Conservation (phyloP, 495 filamentous ascomycete genomes). For the Neurospora sp. region DNA sequence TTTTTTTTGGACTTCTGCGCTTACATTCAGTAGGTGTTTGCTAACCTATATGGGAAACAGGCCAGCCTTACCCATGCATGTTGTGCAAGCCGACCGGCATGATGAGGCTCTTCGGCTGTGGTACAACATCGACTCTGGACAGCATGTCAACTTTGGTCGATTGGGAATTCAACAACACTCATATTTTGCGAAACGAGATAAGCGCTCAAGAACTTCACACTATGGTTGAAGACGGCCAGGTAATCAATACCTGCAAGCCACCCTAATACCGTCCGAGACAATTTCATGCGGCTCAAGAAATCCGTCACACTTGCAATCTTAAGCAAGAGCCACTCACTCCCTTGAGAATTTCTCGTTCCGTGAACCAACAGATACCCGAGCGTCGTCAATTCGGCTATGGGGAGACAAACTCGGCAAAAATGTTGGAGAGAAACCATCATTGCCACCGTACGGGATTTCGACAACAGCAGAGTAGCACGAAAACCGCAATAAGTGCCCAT, state of each 20-base stretch:
- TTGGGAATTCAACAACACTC: not conserved
- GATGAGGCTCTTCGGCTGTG: not conserved
- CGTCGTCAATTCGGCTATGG: not conserved
- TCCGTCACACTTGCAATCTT: not conserved
- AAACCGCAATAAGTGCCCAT: not conserved
- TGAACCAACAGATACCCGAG: not conserved
- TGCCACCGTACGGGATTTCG: not conserved
- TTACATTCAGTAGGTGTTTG: not conserved
- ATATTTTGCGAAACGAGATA: not conserved
- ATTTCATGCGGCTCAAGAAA: not conserved
- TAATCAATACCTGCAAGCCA: not conserved
- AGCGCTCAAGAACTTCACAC: not conserved
- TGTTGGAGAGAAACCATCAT: not conserved
- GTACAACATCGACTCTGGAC: not conserved
- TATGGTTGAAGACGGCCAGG: not conserved
- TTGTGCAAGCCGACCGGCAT: not conserved
- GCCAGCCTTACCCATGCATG: not conserved
- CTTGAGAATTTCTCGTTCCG: not conserved
- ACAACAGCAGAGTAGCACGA: not conserved
- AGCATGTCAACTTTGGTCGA: not conserved
- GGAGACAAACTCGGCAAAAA: not conserved
- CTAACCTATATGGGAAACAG: not conserved
- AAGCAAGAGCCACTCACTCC: not conserved
- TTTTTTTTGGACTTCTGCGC: not conserved
- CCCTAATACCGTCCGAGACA: not conserved